Evolutionary conservation across 352 stramenopile species (phyloP).

Genomic region (Phytophthora ohioensis): DNA sequence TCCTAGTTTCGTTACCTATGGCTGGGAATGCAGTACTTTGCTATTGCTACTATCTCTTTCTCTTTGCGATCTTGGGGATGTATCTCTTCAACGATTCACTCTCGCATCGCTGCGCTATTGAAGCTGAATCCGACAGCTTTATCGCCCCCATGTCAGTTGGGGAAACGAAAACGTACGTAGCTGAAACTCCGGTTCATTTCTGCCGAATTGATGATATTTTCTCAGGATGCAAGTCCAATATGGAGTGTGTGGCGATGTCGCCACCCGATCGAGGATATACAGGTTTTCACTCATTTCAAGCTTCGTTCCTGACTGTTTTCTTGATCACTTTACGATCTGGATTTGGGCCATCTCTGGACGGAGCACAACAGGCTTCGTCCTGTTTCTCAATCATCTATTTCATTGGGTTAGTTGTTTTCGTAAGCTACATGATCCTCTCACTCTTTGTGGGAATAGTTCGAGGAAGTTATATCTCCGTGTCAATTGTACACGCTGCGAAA

Average conservation of each 20-base stretch:
- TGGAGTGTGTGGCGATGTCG: conserved; percentile 64
- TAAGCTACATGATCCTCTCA: conserved; percentile 88
- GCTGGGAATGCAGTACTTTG: conserved; percentile 75
- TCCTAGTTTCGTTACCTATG: conserved; percentile 76
- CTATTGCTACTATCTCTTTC: conserved; percentile 88
- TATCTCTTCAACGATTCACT: conserved; percentile 89
- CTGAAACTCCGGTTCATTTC: conserved; percentile 63
- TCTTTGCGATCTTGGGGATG: conserved; percentile 89
- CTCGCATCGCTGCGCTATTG: conserved; percentile 70
- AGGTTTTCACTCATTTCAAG: conserved; percentile 86
- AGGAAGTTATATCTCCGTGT: conserved; percentile 78
- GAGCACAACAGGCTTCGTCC: conserved; percentile 72
- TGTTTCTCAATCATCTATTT: conserved; percentile 86
- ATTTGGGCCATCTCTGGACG: conserved; percentile 83
- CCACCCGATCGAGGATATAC: conserved; percentile 81
- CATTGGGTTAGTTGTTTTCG: conserved; percentile 81
- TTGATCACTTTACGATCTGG: conserved; percentile 79
- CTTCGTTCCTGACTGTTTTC: conserved; percentile 84
- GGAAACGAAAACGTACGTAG: conserved; percentile 51
- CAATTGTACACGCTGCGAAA: conserved; percentile 49
- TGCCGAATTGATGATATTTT: conserved; percentile 42
- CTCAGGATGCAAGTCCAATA: conserved; percentile 41
- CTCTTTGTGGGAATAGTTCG: conserved; percentile 88
- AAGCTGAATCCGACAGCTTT: conserved; percentile 38
- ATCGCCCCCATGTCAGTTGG: conserved; percentile 22